Conservation (phyloP, 2,329 filamentous ascomycete species). For the Knufia fluminis region DNA sequence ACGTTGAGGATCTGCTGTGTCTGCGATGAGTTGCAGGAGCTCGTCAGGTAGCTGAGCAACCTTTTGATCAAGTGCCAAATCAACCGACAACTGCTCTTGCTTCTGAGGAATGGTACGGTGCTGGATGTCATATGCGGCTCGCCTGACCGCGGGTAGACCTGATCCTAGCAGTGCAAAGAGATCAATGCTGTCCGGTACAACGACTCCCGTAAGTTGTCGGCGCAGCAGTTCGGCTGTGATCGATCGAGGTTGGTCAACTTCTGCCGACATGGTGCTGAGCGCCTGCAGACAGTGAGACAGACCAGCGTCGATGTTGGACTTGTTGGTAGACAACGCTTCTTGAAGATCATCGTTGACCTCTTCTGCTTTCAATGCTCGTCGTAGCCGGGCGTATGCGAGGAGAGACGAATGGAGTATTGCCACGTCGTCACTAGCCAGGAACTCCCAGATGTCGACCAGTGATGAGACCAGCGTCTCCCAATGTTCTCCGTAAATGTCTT, state of each 20-base stretch:
- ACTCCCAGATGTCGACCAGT: conserved; percentile 50
- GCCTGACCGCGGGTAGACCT: conserved; percentile 65
- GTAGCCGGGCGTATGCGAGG: conserved; percentile 57
- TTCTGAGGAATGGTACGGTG: conserved; percentile 67
- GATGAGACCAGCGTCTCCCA: conserved; percentile 62
- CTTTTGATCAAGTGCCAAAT: conserved; percentile 48
- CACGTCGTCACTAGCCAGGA: conserved; percentile 41
- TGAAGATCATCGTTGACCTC: conserved; percentile 67
- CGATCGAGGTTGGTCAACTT: conserved; percentile 47
- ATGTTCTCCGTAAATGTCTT: conserved; percentile 77
- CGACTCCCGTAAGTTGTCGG: conserved; percentile 47
- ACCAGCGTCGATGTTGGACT: conserved; percentile 46
- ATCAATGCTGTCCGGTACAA: conserved; percentile 48
- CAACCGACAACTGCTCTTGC: conserved; percentile 75
- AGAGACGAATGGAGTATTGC: conserved; percentile 64
- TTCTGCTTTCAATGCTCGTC: conserved; percentile 43
- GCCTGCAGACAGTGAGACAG: conserved; percentile 46
- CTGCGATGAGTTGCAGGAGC: conserved; percentile 70
- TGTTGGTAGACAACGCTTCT: conserved; percentile 59
- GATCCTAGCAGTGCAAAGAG: conserved; percentile 70
- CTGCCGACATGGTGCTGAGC: conserved; percentile 45
- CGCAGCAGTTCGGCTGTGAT: conserved; percentile 68
- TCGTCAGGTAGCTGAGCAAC: conserved; percentile 69
- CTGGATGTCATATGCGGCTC: conserved; percentile 69
- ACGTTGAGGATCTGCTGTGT: conserved; percentile 55